phyloP scores from a whole-genome alignment of 305 asterid species.

The Petunia hybrid region DNA sequence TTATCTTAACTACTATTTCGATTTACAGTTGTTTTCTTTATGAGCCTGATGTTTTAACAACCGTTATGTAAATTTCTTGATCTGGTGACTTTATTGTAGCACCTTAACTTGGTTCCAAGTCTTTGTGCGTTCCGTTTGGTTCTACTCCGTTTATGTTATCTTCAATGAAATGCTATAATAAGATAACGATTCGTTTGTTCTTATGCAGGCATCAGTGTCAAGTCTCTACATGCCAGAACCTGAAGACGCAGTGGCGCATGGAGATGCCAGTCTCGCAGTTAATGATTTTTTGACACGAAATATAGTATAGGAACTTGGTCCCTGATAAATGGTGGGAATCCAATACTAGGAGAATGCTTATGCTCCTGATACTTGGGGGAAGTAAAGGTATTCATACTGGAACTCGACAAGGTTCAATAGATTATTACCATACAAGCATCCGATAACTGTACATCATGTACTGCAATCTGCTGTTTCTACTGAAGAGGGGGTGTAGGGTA shows the following conservation, averaged over 20 bases:
- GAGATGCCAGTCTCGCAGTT: slow-evolving; percentile 94
- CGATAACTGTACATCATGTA: slow-evolving; percentile 21
- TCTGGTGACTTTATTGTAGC: not conserved
- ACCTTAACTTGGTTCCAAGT: not conserved
- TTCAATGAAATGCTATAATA: not conserved
- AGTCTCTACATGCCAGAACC: slow-evolving; percentile 95
- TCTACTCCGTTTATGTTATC: not conserved
- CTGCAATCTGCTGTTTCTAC: slow-evolving; percentile 21
- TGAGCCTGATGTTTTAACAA: slow-evolving; percentile 18
- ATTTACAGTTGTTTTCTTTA: not conserved
- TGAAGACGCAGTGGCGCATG: slow-evolving; percentile 96
- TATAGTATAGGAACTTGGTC: slow-evolving; percentile 41
- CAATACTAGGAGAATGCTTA: not conserved
- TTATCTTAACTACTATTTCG: not conserved
- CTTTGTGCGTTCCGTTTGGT: not conserved
- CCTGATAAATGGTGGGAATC: not conserved
- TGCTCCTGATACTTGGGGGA: slow-evolving; percentile 12
- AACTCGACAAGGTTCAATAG: slow-evolving; percentile 18
- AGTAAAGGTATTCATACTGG: not conserved
- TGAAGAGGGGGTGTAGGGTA: slow-evolving; percentile 30
- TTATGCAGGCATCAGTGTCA: slow-evolving; percentile 67
- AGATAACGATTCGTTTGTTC: slow-evolving; percentile 24
- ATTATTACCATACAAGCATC: not conserved
- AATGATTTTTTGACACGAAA: slow-evolving; percentile 82
- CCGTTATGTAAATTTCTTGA: not conserved